Evolutionary conservation across 1,139 yeast species (phyloP), one percentile per base, ranked within the genome.

Genomic region (Lodderomyces parapsilosis): DNA sequence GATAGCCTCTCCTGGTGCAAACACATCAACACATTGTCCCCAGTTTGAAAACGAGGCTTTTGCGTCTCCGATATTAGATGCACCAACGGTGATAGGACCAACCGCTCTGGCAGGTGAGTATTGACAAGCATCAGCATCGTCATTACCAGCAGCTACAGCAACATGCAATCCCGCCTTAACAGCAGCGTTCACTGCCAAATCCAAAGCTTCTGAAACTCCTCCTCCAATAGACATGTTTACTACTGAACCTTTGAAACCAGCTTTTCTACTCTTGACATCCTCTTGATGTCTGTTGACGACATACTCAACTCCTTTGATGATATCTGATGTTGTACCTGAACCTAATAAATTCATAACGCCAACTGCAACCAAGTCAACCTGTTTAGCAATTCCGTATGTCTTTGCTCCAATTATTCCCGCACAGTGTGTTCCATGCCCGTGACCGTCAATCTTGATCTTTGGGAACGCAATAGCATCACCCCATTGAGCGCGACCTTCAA

Each of bases 351-450:
- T 68, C 65, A 71, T 63, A 9, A 71, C 76, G 22, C 68, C 66
- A 18, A 71, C 68, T 6, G 76, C 76, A 41, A 68, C 74, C 48
- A 71, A 54, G 34, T 68, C 59, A 25, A 66, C 77, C 27, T 66
- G 57, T 52, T 71, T 71, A 44, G 76, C 76, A 33, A 71, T 62
- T 41, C 77, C 77, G 49, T 66, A 71, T 9, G 69, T 55, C 51
- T 59, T 60, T 36, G 74, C 66, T 24, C 74, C 77, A 53, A 71
- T 70, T 40, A 66, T 68, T 49, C 77, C 77, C 17, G 76, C 76
- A 55, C 72, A 68, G 52, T 71, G 77, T 37, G 74, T 70, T 31
- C 77, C 77, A 50, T 71, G 77, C 30, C 98, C 98, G 48, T 69
- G 63, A 22, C 64, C 71, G 51, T 71, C 77, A 24, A 61, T 47